These are phyloP conservation scores for Pulicaria dysenterica DNA, from an alignment of 129 eudicot genomes.

Conservation along the genomic window DNA sequence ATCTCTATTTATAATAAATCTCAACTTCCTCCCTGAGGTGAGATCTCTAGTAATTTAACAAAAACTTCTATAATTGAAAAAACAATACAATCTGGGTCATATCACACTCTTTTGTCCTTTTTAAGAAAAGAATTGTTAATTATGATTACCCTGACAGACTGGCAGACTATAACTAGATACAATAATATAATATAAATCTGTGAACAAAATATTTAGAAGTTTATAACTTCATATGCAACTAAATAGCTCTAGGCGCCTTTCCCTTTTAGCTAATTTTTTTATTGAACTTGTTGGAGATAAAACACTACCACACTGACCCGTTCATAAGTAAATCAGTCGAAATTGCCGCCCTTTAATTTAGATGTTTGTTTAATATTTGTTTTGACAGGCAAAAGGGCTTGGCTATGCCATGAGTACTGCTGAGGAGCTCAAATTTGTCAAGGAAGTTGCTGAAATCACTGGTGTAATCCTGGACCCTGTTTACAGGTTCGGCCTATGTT, in stretches of 20 bases:
- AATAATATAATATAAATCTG: not conserved
- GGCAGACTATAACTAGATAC: too few species aligned
- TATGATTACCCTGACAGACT: too few species aligned
- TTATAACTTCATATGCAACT: not conserved
- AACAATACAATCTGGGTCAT: too few species aligned
- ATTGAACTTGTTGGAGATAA: not conserved
- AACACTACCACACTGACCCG: not conserved
- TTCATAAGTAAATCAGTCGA: not conserved
- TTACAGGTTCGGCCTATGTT: conserved; percentile 62
- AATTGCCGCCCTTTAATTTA: not conserved
- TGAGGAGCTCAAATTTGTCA: conserved; percentile 87
- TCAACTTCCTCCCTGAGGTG: too few species aligned
- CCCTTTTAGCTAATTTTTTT: not conserved
- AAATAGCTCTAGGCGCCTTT: not conserved
- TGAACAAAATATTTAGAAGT: not conserved
- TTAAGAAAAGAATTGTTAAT: too few species aligned
- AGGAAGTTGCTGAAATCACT: conserved; percentile 76
- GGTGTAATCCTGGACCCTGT: conserved; percentile 96
- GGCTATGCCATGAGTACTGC: conserved; percentile 91
- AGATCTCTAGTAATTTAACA: too few species aligned
- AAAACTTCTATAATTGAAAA: too few species aligned
- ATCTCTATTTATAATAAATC: too few species aligned
- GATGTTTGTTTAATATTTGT: not conserved
- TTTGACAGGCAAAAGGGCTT: conserved; percentile 81
- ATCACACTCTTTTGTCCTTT: too few species aligned